A percentile compares a stretch with the other conserved stretches of the same genome.
These are phyloP conservation scores for Botrytis elliptica DNA, from an alignment of 2,329 filamentous ascomycete genomes.

Conservation along the genomic window DNA sequence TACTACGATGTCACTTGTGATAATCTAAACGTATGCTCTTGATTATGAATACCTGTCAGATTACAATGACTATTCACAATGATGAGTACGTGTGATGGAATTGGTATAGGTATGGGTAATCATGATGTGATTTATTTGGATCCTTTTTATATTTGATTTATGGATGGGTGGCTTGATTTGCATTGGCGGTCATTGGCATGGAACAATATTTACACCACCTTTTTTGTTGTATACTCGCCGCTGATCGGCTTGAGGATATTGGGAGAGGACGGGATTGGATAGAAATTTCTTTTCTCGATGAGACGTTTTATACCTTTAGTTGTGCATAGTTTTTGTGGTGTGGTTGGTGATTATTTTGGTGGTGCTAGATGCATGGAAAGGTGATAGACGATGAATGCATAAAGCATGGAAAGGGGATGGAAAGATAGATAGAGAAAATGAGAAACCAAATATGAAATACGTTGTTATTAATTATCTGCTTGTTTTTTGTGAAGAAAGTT, in stretches of 20 bases:
- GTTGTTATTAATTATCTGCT: neutral
- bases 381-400: neutral
- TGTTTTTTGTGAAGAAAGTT: neutral
- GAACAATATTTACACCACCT: neutral
- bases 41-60: neutral
- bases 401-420: neutral
- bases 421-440: neutral
- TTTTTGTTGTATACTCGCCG: constrained; percentile 18
- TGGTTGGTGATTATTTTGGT: neutral
- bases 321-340: constrained; percentile 2
- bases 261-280: neutral
- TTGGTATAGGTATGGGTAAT: neutral
- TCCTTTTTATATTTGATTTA: neutral
- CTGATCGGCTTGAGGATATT: constrained; percentile 20
- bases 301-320: neutral
- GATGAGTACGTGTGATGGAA: neutral
- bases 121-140: constrained; percentile 1
- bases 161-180: constrained; percentile 5
- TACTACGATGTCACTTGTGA: neutral
- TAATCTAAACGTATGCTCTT: neutral
- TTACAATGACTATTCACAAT: neutral
- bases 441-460: neutral
- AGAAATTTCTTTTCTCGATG: neutral
- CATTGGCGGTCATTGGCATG: neutral
- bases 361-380: neutral